phyloP scores from a whole-genome alignment of 768 basidiomycete species.

The Suillus bovinus region DNA sequence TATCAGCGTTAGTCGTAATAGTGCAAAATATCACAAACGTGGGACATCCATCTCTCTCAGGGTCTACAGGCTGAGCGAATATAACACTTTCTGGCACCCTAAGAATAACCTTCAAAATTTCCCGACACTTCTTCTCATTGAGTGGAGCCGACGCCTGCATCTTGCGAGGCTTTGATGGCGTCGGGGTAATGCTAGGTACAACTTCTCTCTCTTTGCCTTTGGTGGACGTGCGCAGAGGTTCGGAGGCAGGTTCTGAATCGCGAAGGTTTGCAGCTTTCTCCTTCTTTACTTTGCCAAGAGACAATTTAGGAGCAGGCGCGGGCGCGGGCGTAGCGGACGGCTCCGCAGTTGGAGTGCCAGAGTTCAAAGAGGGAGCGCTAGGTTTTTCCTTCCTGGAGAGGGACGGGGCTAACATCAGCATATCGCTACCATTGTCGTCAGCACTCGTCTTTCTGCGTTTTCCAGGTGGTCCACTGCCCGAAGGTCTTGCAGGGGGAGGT shows the following conservation, averaged over 20 bases:
- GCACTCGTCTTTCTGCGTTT: conserved; percentile 58
- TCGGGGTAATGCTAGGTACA: conserved; percentile 28
- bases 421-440: conserved; percentile 56
- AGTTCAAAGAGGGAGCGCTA: conserved; percentile 35
- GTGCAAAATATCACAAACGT: conserved; percentile 57
- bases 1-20: conserved; percentile 5
- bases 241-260: conserved; percentile 15
- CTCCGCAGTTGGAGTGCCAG: conserved; percentile 44
- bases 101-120: conserved; percentile 58
- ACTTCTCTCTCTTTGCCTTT: conserved; percentile 81
- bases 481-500: conserved; percentile 38
- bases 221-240: conserved; percentile 41
- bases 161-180: conserved; percentile 40
- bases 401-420: conserved; percentile 61
- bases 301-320: conserved; percentile 26
- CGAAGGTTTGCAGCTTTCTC: conserved; percentile 35
- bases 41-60: conserved; percentile 80
- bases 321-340: conserved; percentile 28
- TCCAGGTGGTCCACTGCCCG: conserved; percentile 37
- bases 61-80: conserved; percentile 84
- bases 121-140: conserved; percentile 83
- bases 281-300: conserved; percentile 43
- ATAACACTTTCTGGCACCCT: conserved; percentile 69
- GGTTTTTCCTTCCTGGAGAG: conserved; percentile 51
- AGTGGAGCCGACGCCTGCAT: conserved; percentile 49